Base-by-base conservation (phyloP, 1,284 basidiomycete genomes). In the Porogramme epimiltina region DNA sequence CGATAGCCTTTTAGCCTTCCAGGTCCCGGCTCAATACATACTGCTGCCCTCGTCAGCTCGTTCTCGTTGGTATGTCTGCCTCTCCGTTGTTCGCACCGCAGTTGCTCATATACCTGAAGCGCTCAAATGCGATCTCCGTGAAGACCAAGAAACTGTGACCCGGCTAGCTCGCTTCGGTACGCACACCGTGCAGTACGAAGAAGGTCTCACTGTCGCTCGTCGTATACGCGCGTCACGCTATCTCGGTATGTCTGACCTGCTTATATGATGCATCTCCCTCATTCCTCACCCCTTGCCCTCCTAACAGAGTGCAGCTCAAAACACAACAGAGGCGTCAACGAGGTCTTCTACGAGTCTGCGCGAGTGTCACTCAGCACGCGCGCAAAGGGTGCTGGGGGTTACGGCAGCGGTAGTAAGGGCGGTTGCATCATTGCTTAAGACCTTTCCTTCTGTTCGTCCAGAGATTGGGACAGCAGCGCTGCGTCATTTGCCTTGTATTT, bases 151-250 rank as follows among this genome's bases (percentile, higher is more conserved):
- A 3, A 80, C 86, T 18, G 77, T 78, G 64, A 86, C 89, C 42
- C 82, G 86, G 45, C 75, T 95, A 40, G 79, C 81, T 43, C 80
- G 85, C 54, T 81, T 83, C 61, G 84, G 84, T 1, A 72, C 78
- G 59, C 83, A 84, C 56, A 80, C 90, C 0, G 85, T 96, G 15
- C 82, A 91, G 62, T 98, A 98, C 63, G 91, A 97, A 60, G 87
- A 96, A 64, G 95, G 95, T 0, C 77, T 97, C 18, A 79, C 87
- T 0, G 88, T 93, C 5, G 95, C 95, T 13, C 78, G 91, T 64
- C 84, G 91, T 70, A 95, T 97, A 83, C 85, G 92, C 64, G 95
- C 95, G 0, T 92, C 86, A 45, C 82, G 94, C 40, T 98, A 97
- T 73, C 79, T 97, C 2, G 94, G 93, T 94, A 56, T 42, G 74